phyloP scores from a whole-genome alignment of 306 rosid species.

The Sechiopsis laciniata region DNA sequence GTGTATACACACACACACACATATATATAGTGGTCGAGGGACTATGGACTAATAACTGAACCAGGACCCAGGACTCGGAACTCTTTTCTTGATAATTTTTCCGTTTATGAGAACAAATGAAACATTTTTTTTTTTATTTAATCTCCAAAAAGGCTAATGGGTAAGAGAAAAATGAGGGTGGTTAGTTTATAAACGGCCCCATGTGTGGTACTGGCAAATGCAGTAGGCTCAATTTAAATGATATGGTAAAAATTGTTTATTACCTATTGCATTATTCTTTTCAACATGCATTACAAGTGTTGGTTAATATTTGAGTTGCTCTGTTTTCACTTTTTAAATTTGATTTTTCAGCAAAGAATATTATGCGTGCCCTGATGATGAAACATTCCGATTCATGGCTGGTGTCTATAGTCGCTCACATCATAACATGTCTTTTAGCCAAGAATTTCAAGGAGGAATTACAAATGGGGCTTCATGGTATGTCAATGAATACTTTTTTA shows the following conservation, averaged over 20 bases:
- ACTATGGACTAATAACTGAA: not conserved
- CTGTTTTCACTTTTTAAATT: slow-evolving; percentile 28
- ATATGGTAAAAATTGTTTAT: not conserved
- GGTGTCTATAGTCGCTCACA: slow-evolving; percentile 79
- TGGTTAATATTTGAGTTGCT: not conserved
- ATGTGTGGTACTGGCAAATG: not conserved
- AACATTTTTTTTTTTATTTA: not conserved
- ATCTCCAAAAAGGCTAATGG: not conserved
- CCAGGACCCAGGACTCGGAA: not conserved
- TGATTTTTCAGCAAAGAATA: slow-evolving; percentile 52
- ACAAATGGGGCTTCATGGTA: slow-evolving; percentile 92
- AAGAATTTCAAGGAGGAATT: slow-evolving; percentile 73
- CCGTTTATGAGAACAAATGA: not conserved
- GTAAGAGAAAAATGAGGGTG: not conserved
- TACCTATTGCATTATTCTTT: not conserved
- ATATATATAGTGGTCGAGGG: not conserved
- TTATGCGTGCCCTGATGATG: slow-evolving; percentile 86
- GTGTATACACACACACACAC: no score
- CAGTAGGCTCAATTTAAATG: not conserved
- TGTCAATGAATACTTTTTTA: slow-evolving; percentile 31
- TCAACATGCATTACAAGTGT: not conserved
- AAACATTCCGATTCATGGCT: slow-evolving; percentile 74
- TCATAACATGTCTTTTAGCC: slow-evolving; percentile 79
- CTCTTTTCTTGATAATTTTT: not conserved
- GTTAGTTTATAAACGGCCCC: not conserved